These are phyloP conservation scores for Botrytis medusae DNA, from an alignment of 2,329 filamentous ascomycete genomes.

Conservation along the genomic window DNA sequence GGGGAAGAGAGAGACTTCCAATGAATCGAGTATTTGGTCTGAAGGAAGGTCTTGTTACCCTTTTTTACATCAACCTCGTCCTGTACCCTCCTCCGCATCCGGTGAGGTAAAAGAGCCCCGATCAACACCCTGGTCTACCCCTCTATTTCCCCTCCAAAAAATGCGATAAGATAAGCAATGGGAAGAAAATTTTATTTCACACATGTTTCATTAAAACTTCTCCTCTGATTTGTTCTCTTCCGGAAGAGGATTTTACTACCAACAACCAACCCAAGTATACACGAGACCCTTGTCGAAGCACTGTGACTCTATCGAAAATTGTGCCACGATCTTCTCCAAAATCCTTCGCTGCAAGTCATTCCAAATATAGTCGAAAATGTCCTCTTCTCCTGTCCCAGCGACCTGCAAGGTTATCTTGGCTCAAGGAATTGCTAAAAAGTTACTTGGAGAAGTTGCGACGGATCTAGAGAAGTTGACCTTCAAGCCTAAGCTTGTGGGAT, in stretches of 20 bases:
- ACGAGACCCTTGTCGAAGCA: background rate
- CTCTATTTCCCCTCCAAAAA: slow-evolving; percentile 16
- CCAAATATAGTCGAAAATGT: slow-evolving; percentile 17
- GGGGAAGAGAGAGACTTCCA: background rate
- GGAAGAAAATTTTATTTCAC: slow-evolving; percentile 8
- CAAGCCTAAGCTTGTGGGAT: slow-evolving; percentile 80
- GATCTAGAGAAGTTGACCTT: slow-evolving; percentile 70
- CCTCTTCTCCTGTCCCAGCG: slow-evolving; percentile 30
- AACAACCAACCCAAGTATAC: background rate
- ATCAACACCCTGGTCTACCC: background rate
- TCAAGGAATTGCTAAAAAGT: slow-evolving; percentile 78
- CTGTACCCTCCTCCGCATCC: background rate
- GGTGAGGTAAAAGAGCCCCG: background rate
- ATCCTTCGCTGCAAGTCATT: background rate
- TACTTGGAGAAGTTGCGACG: slow-evolving; percentile 75
- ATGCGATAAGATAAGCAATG: slow-evolving; percentile 13
- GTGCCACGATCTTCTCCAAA: background rate
- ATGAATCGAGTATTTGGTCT: background rate
- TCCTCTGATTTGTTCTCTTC: background rate
- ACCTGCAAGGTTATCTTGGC: slow-evolving; percentile 94
- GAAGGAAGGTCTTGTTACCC: background rate
- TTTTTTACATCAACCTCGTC: background rate
- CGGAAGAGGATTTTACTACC: background rate
- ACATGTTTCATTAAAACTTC: background rate
- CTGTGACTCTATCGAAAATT: background rate